Evolutionary conservation across 1,284 basidiomycete species (phyloP).

Genomic region (Ustilago bromivora): DNA sequence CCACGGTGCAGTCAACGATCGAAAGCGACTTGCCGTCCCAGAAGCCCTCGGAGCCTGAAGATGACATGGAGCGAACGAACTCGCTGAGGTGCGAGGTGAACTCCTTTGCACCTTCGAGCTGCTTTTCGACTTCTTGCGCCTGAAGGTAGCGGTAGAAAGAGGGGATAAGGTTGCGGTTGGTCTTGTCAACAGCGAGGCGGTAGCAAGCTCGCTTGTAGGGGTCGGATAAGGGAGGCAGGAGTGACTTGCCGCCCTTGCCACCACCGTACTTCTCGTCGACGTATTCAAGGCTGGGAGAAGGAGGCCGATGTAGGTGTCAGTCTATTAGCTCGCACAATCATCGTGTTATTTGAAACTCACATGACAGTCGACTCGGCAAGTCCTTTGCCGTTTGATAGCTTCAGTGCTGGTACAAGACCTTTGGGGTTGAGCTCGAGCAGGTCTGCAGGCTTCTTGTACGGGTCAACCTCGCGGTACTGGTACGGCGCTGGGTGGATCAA

Average conservation of each 20-base stretch:
- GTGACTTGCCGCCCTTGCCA: constrained; percentile 66
- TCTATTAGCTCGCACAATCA: no score
- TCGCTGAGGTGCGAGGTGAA: constrained; percentile 75
- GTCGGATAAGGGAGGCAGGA: constrained; percentile 75
- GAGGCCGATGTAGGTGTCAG: neutral
- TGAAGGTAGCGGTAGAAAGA: constrained; percentile 83
- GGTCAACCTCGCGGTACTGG: constrained; percentile 78
- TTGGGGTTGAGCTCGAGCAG: constrained; percentile 83
- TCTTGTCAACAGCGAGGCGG: constrained; percentile 78
- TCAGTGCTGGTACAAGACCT: constrained; percentile 80
- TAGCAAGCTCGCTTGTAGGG: constrained; percentile 78
- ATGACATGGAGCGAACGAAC: constrained; percentile 74
- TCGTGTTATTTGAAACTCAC: constrained; percentile 19
- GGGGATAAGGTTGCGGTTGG: constrained; percentile 77
- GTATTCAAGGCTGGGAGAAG: constrained; percentile 76
- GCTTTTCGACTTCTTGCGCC: constrained; percentile 76
- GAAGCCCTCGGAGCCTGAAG: constrained; percentile 72
- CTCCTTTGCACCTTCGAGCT: constrained; percentile 75
- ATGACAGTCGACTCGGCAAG: constrained; percentile 60
- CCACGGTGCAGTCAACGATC: constrained; percentile 79
- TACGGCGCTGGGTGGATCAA: constrained; percentile 36
- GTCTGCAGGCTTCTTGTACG: constrained; percentile 82
- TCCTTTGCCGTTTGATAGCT: constrained; percentile 70
- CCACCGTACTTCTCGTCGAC: constrained; percentile 77
- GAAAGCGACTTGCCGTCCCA: constrained; percentile 75